These are phyloP conservation scores for Escallonia rubra DNA, from an alignment of 129 eudicot species.

Conservation along the genomic window DNA sequence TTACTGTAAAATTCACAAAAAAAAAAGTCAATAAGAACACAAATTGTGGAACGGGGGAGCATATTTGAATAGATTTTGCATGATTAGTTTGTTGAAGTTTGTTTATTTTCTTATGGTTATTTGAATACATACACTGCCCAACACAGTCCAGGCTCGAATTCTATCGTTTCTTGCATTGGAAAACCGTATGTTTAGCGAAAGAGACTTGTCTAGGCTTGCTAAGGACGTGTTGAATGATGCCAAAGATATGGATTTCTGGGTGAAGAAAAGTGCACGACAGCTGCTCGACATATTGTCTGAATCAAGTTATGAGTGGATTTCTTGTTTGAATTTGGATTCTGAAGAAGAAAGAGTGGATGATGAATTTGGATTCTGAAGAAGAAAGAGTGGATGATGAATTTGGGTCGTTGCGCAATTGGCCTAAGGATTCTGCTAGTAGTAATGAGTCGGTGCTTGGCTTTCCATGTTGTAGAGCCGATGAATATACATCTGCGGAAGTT, in stretches of 20 bases:
- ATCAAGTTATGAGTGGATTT: conserved; percentile 47
- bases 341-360: conserved; percentile 32
- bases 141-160: conserved; percentile 55
- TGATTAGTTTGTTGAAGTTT: background rate
- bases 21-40: too few relatives aligned
- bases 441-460: conserved; percentile 50
- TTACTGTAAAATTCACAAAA: too few relatives aligned
- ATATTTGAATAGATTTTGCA: background rate
- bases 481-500: conserved; percentile 20
- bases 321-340: conserved; percentile 53
- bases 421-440: conserved; percentile 34
- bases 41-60: too few relatives aligned
- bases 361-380: conserved; percentile 59
- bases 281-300: conserved; percentile 60
- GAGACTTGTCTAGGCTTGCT: conserved; percentile 48
- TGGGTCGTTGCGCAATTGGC: conserved; percentile 47
- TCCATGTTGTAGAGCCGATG: conserved; percentile 37
- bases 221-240: conserved; percentile 28
- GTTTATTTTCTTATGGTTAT: conserved; percentile 21
- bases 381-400: conserved; percentile 37
- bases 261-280: conserved; percentile 54
- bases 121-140: conserved; percentile 66
- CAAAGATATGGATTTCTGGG: conserved; percentile 56
- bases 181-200: conserved; percentile 33
- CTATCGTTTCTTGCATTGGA: conserved; percentile 60